These are phyloP conservation scores for Coelastrella sp. DNA, from an alignment of 139 green algal species.

Conservation along the genomic window DNA sequence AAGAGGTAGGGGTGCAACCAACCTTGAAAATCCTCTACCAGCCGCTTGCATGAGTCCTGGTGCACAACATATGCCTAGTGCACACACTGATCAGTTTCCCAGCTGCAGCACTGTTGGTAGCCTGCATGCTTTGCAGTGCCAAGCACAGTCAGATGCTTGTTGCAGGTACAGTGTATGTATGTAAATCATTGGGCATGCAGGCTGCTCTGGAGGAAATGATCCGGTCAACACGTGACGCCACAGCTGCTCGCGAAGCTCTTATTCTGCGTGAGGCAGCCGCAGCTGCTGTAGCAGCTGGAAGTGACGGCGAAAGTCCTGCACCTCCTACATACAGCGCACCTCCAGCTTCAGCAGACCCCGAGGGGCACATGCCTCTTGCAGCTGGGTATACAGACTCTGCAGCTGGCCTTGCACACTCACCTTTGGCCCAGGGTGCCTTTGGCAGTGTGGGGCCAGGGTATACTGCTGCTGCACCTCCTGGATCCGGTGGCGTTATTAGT, in stretches of 20 bases:
- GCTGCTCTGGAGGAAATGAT: constrained; percentile 63
- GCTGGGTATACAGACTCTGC: background rate
- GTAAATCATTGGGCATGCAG: too few species aligned
- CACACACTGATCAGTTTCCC: too few species aligned
- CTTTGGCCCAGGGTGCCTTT: background rate
- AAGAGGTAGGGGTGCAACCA: background rate
- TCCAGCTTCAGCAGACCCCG: background rate
- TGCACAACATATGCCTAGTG: too few species aligned
- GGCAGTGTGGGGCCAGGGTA: background rate
- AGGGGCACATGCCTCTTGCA: background rate
- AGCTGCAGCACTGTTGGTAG: too few species aligned
- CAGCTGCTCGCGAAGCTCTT: constrained; percentile 37
- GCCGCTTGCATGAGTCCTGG: too few species aligned
- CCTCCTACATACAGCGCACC: background rate
- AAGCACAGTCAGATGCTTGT: too few species aligned
- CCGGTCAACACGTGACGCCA: constrained; percentile 4
- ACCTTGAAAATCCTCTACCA: background rate
- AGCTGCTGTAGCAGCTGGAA: constrained; percentile 8
- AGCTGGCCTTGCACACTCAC: background rate
- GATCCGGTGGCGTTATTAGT: background rate
- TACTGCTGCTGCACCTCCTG: background rate
- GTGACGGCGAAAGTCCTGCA: background rate
- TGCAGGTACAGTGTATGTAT: too few species aligned
- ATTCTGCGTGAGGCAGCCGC: constrained; percentile 30
- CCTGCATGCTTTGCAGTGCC: too few species aligned